phyloP scores from a whole-genome alignment of 176 grass and related monocot species.

The Oryza nivara region DNA sequence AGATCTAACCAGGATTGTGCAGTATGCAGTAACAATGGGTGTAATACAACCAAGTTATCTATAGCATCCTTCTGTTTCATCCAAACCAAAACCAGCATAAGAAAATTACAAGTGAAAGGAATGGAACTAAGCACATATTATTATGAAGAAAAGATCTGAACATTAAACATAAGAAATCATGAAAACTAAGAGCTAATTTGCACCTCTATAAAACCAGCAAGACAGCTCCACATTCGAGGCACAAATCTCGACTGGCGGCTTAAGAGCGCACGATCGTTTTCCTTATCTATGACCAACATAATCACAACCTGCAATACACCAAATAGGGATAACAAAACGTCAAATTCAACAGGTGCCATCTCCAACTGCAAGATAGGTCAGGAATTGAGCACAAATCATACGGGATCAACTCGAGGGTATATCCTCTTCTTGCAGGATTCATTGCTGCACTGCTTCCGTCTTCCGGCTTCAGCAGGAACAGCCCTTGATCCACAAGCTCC shows the following conservation, averaged over 20 bases:
- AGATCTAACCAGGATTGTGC: neutral
- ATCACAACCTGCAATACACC: conserved; percentile 75
- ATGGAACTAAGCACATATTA: neutral
- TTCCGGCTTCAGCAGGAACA: conserved; percentile 71
- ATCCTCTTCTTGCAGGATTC: conserved; percentile 88
- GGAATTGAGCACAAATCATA: conserved; percentile 38
- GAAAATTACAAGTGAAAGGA: conserved; percentile 20
- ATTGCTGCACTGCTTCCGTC: conserved; percentile 78
- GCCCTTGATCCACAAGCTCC: conserved; percentile 77
- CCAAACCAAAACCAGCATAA: neutral
- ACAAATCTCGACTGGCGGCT: conserved; percentile 87
- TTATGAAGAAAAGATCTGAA: neutral
- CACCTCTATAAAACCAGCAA: conserved; percentile 98
- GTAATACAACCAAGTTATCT: neutral
- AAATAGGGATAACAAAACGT: neutral
- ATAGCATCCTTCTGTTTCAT: neutral
- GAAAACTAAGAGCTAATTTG: neutral
- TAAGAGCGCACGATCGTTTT: conserved; percentile 77
- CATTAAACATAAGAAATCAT: neutral
- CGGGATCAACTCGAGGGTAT: conserved; percentile 89
- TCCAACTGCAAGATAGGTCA: neutral
- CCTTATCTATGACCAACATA: conserved; percentile 92
- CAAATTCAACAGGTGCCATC: neutral
- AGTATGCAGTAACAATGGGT: neutral
- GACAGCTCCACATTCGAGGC: conserved; percentile 96